Evolutionary conservation across 148 eudicot genomes (phyloP).

Genomic region (Fagopyrum esculentum): DNA sequence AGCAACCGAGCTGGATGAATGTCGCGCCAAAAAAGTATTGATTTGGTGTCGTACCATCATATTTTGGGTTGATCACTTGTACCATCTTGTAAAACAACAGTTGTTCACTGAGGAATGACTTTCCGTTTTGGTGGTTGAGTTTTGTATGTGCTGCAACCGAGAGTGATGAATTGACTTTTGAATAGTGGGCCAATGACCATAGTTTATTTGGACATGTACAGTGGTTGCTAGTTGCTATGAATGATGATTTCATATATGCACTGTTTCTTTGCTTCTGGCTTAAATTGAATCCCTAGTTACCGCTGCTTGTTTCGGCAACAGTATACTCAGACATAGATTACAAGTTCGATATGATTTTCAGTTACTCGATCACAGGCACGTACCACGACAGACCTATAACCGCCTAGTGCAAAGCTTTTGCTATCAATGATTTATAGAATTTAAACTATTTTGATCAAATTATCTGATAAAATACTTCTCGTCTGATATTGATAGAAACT

Average conservation of each 20-base stretch:
- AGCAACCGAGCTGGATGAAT: conserved; percentile 65
- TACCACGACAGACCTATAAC: too few species aligned
- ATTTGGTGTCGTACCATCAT: not conserved
- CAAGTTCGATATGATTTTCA: too few species aligned
- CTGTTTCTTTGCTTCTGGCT: not conserved
- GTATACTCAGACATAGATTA: too few species aligned
- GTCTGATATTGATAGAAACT: not conserved
- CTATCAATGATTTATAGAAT: not conserved
- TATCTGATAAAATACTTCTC: not conserved
- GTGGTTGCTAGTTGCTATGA: not conserved
- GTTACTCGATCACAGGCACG: too few species aligned
- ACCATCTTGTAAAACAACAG: not conserved
- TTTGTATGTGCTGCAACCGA: conserved; percentile 3
- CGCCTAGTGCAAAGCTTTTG: too few species aligned
- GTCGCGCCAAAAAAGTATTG: not conserved
- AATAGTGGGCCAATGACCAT: not conserved
- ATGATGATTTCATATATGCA: not conserved
- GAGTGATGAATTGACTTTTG: not conserved
- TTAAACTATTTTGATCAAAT: not conserved
- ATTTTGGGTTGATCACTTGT: not conserved
- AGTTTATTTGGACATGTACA: not conserved
- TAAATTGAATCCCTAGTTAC: too few species aligned
- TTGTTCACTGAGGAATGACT: conserved; percentile 1
- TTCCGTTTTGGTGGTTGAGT: not conserved
- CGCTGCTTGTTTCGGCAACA: too few species aligned